A percentile compares a stretch with the other conserved stretches of the same genome.
Conservation (phyloP, 139 green algal species). For the Chlamydomonas schloesseri region DNA sequence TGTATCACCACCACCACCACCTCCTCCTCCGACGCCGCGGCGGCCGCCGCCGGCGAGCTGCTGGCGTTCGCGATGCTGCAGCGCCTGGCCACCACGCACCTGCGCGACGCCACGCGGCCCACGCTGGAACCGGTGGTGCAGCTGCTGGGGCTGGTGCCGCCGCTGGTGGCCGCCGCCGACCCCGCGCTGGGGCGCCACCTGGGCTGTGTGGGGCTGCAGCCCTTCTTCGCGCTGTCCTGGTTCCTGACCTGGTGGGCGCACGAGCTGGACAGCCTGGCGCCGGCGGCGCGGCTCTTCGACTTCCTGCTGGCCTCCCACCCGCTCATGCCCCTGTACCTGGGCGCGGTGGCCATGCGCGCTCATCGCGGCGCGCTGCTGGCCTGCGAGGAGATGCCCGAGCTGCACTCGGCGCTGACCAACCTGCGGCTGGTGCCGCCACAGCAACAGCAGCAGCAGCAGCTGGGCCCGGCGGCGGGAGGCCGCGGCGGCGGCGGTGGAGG, state of each 20-base stretch:
- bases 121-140: slow-evolving; percentile 79
- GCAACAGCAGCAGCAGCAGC: too few species aligned
- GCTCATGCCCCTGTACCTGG: slow-evolving; percentile 93
- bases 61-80: slow-evolving; percentile 72
- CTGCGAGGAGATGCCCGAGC: slow-evolving; percentile 63
- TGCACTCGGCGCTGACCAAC: slow-evolving; percentile 75
- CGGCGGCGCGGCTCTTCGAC: slow-evolving; percentile 87
- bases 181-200: slow-evolving; percentile 49
- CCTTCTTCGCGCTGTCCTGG: slow-evolving; percentile 79
- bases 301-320: slow-evolving; percentile 90
- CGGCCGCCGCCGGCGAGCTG: slow-evolving; percentile 16
- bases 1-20: background rate
- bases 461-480: too few species aligned
- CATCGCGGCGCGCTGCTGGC: slow-evolving; percentile 67
- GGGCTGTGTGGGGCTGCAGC: slow-evolving; percentile 62
- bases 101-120: slow-evolving; percentile 85
- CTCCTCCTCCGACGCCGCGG: too few species aligned
- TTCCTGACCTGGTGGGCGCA: slow-evolving; percentile 94
- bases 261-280: slow-evolving; percentile 70
- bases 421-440: slow-evolving; percentile 49
- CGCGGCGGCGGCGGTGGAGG: background rate
- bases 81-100: slow-evolving; percentile 65
- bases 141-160: slow-evolving; percentile 74
- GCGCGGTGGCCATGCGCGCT: slow-evolving; percentile 72
- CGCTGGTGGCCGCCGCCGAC: slow-evolving; percentile 66